Conservation (phyloP, 306 rosid species). For the Senna tora region DNA sequence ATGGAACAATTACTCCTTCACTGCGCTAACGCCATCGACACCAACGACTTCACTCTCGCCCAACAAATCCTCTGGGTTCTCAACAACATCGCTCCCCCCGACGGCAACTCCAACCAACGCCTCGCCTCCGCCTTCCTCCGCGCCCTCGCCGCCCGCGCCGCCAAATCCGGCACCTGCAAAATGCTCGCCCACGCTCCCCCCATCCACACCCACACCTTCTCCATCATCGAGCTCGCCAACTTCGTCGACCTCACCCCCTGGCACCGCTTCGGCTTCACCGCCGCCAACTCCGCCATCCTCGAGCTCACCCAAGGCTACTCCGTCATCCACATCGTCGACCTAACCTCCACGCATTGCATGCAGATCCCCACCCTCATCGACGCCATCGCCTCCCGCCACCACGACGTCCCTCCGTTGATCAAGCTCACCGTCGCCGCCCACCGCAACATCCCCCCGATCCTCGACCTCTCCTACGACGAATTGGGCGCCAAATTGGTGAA, state of each 20-base stretch:
- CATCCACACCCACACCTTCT: conserved; percentile 64
- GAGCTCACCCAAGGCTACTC: conserved; percentile 81
- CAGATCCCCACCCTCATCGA: conserved; percentile 93
- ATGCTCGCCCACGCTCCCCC: conserved; percentile 47
- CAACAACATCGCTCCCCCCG: conserved; percentile 85
- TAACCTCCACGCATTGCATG: conserved; percentile 91
- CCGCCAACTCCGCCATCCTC: conserved; percentile 73
- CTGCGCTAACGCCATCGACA: conserved; percentile 87
- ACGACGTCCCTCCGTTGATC: conserved; percentile 59
- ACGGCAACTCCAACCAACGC: conserved; percentile 91
- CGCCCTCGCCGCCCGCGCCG: conserved; percentile 75
- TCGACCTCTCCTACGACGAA: conserved; percentile 74
- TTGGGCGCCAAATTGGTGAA: conserved; percentile 69
- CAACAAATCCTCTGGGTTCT: conserved; percentile 96
- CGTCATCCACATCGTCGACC: conserved; percentile 72
- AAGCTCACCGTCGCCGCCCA: conserved; percentile 67
- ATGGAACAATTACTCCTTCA: conserved; percentile 90
- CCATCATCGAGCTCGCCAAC: conserved; percentile 78
- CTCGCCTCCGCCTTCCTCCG: conserved; percentile 77
- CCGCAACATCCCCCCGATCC: conserved; percentile 66
- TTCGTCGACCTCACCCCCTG: conserved; percentile 91
- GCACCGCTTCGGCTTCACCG: conserved; percentile 90
- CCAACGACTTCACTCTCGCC: conserved; percentile 79
- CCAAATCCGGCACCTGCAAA: conserved; percentile 62
- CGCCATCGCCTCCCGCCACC: conserved; percentile 73